Conservation (phyloP, 1,139 yeast species). For the Trichomonascaceae sp. region DNA sequence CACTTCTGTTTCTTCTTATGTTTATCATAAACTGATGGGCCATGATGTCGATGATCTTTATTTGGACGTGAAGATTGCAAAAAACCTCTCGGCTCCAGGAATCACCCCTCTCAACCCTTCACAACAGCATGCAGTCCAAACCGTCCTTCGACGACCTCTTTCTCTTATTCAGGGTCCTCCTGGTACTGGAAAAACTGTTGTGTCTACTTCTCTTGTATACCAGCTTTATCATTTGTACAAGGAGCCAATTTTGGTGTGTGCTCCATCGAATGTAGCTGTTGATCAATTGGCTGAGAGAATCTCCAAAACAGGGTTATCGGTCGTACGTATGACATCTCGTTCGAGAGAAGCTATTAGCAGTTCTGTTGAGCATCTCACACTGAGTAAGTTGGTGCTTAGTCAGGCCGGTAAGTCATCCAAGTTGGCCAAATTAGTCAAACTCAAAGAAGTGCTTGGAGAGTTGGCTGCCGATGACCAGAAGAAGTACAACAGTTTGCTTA, state of each 20-base stretch:
- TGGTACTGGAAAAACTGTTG: constrained; percentile 94
- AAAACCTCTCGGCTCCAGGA: constrained; percentile 56
- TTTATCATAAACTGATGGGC: constrained; percentile 78
- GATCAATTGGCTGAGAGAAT: constrained; percentile 81
- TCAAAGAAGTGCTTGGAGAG: constrained; percentile 67
- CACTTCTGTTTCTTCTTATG: constrained; percentile 66
- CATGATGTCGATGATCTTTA: constrained; percentile 48
- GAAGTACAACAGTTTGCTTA: constrained; percentile 39
- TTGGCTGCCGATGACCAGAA: constrained; percentile 51
- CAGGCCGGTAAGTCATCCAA: constrained; percentile 42
- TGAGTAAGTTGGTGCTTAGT: constrained; percentile 19
- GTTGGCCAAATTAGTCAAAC: constrained; percentile 51
- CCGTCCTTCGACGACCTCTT: constrained; percentile 68
- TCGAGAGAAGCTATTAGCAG: constrained; percentile 48
- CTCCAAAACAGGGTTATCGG: constrained; percentile 60
- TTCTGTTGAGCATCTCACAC: constrained; percentile 23
- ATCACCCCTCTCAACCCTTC: constrained; percentile 68
- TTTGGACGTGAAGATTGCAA: constrained; percentile 41
- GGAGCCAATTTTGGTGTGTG: constrained; percentile 73
- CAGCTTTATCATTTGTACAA: constrained; percentile 59
- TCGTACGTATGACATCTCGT: constrained; percentile 70
- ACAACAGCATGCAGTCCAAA: constrained; percentile 70
- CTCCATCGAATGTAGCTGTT: constrained; percentile 93
- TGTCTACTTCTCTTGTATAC: constrained; percentile 83
- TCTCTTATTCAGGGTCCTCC: constrained; percentile 97